Evolutionary conservation across 2,329 filamentous ascomycete species (phyloP).

Genomic region (Talaromyces sp.): DNA sequence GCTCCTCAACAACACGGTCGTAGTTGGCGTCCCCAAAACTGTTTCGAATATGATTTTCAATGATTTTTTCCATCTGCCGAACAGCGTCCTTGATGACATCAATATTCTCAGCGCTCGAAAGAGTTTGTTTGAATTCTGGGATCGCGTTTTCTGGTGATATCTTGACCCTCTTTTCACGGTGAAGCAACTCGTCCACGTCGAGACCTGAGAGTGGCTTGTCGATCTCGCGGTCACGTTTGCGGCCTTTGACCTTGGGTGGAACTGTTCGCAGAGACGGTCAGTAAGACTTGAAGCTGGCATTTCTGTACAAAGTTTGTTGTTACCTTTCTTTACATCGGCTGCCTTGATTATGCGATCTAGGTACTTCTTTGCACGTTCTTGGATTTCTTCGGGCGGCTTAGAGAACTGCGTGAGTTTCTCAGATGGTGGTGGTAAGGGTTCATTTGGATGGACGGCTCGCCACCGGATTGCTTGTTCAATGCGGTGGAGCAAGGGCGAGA

Average conservation of each 20-base stretch:
- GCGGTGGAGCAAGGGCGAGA: slow-evolving; percentile 79
- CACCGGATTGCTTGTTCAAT: slow-evolving; percentile 80
- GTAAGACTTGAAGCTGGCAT: not conserved
- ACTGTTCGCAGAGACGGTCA: slow-evolving; percentile 47
- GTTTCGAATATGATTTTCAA: slow-evolving; percentile 62
- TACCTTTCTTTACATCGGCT: slow-evolving; percentile 79
- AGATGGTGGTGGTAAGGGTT: slow-evolving; percentile 57
- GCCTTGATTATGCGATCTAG: slow-evolving; percentile 62
- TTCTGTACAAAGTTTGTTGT: not conserved
- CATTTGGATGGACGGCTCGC: slow-evolving; percentile 69
- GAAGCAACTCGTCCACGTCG: slow-evolving; percentile 77
- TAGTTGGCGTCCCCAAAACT: slow-evolving; percentile 75
- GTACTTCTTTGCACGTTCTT: slow-evolving; percentile 52
- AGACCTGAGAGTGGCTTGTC: slow-evolving; percentile 85
- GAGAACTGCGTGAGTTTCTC: slow-evolving; percentile 68
- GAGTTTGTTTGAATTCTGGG: slow-evolving; percentile 80
- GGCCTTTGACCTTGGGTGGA: slow-evolving; percentile 71
- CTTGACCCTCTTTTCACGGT: slow-evolving; percentile 46
- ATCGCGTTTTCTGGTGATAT: slow-evolving; percentile 71
- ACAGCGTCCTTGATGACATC: slow-evolving; percentile 61
- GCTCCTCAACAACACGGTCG: slow-evolving; percentile 65
- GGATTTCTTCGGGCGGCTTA: slow-evolving; percentile 62
- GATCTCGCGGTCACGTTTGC: slow-evolving; percentile 60
- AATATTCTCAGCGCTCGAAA: slow-evolving; percentile 57
- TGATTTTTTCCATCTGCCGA: slow-evolving; percentile 68